Base-by-base conservation (phyloP, 2,329 filamentous ascomycete genomes). In the Pestalotiopsis sp. region DNA sequence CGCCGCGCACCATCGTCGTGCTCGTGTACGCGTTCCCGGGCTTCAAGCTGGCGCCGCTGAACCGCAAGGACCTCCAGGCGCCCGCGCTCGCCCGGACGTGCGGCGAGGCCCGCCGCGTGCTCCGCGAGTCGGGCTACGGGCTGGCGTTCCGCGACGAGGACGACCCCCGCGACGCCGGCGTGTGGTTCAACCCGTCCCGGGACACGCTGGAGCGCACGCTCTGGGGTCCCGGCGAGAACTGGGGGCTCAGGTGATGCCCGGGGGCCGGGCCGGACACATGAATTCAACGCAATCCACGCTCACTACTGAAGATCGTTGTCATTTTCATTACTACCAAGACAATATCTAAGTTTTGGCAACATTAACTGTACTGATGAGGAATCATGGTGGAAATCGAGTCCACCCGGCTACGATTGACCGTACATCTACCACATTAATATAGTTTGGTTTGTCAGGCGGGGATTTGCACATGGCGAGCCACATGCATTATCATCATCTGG, bases 111-210 rank as follows among this genome's bases (percentile, higher is more conserved):
- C 72, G 75, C 31, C 72, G 73, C 64, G 62, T 74, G 25, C 74
- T 77, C 23, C 60, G 65, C 55, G 71, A 74, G 38, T 69, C 74
- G 4, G 75, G 75, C 2, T 77, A 77, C 60, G 60, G 71, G 2
- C 69, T 77, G 59, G 72, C 73, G 3, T 77, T 77, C 63, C 70
- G 71, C 17, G 73, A 77, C 52, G 73, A 74, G 55, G 71, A 76
- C 39, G 61, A 73, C n/a, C 69, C 73, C 0, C 68, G 68, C 14
- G 75, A 77, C n/a, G 68, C 75, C 0, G 76, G 75, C 3, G 71
- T 77, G 5, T 77, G 74, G 72, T 77, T 75, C 58, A 67, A 77
- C 27, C 75, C 75, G 1, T 64, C 49, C 4, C 67, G 60, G 23
- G 76, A 77, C 49, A 49, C 68, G 20, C 71, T 76, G 14, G 74